phyloP scores from a whole-genome alignment of 768 basidiomycete genomes.

The Tulasnella sp. region DNA sequence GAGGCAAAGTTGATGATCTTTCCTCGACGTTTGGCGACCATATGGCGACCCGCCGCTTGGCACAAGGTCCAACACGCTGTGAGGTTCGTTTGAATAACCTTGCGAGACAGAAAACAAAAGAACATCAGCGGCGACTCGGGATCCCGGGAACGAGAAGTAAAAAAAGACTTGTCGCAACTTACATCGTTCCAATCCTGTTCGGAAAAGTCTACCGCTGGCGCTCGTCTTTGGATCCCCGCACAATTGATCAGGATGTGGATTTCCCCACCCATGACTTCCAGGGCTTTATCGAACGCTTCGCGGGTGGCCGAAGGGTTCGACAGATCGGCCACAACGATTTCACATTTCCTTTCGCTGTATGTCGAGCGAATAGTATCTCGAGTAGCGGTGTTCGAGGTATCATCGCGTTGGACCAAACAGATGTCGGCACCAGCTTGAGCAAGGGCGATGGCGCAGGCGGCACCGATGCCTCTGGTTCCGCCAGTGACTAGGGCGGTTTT shows the following conservation, averaged over 20 bases:
- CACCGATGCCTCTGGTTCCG: constrained; percentile 43
- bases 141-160: constrained; percentile 14
- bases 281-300: constrained; percentile 42
- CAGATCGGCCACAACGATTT: constrained; percentile 52
- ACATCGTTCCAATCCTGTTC: constrained; percentile 69
- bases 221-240: constrained; percentile 52
- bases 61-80: constrained; percentile 79
- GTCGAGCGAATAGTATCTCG: constrained; percentile 28
- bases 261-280: constrained; percentile 42
- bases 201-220: constrained; percentile 55
- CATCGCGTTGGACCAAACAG: constrained; percentile 43
- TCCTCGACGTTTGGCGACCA: constrained; percentile 59
- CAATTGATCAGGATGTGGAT: constrained; percentile 65
- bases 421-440: constrained; percentile 48
- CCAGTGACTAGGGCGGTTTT: constrained; percentile 10
- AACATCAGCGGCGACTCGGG: constrained; percentile 11
- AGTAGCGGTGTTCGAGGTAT: constrained; percentile 31
- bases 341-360: neutral
- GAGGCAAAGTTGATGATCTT: constrained; percentile 67
- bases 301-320: constrained; percentile 44
- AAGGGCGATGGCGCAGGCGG: constrained; percentile 47
- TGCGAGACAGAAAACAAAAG: constrained; percentile 13
- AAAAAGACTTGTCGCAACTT: constrained; percentile 26
- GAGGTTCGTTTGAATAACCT: constrained; percentile 84
- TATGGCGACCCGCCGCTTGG: constrained; percentile 82